Conservation (phyloP, 169 alveolate species). For the Plasmodium blacklocki region DNA sequence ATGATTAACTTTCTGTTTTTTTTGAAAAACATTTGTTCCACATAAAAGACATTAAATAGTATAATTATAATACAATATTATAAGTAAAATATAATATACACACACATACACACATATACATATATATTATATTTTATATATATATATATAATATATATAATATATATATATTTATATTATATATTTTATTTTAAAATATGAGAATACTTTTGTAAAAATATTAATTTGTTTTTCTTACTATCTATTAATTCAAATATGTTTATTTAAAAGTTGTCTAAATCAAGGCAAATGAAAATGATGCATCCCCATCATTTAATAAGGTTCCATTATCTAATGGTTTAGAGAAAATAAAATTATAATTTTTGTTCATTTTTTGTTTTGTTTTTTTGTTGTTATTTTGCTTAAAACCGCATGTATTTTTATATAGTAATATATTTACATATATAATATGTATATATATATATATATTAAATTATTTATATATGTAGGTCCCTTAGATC, state of each 20-base stretch:
- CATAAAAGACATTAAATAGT: no score
- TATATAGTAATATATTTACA: not conserved
- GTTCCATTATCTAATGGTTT: conserved; percentile 47
- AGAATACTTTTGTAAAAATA: conserved; percentile 13
- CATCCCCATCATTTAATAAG: not conserved
- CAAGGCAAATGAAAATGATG: conserved; percentile 4
- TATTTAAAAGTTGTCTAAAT: conserved; percentile 8
- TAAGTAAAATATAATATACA: not conserved
- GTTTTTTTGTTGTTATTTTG: no score
- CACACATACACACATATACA: no score
- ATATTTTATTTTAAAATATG: no score
- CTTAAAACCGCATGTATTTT: not conserved
- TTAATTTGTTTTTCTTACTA: conserved; percentile 13
- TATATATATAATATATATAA: not conserved
- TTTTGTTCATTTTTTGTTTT: no score
- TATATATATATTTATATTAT: no score
- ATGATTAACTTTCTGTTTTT: no score
- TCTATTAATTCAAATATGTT: conserved; percentile 17
- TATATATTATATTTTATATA: no score
- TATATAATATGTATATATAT: not conserved
- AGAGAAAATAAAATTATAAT: not conserved
- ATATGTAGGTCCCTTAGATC: conserved; percentile 56
- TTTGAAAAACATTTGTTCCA: no score
- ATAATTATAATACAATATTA: no score
- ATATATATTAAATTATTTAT: not conserved